Conservation (phyloP, 2,329 filamentous ascomycete genomes). For the Grosmannia serpens region DNA sequence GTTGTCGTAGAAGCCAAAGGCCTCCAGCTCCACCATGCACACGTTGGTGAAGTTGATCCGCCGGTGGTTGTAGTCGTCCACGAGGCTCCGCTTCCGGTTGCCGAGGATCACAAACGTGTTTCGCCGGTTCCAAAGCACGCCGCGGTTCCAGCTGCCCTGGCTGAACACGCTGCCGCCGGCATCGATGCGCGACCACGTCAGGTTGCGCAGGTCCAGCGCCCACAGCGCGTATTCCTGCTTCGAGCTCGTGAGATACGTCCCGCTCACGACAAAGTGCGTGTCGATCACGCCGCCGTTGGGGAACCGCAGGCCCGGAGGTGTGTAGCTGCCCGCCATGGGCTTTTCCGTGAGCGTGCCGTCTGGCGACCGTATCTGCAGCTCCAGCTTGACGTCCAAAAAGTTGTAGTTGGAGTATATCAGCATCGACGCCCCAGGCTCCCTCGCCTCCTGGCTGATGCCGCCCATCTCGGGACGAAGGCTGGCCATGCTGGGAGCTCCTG, state of each 20-base stretch:
- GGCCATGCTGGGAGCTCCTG: slow-evolving; percentile 27
- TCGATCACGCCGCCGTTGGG: slow-evolving; percentile 94
- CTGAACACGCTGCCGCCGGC: slow-evolving; percentile 89
- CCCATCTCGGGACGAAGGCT: slow-evolving; percentile 29
- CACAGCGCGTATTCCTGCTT: slow-evolving; percentile 97
- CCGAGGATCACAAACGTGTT: slow-evolving; percentile 95
- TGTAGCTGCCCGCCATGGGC: slow-evolving; percentile 76
- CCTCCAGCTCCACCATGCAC: slow-evolving; percentile 92
- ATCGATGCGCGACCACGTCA: slow-evolving; percentile 94
- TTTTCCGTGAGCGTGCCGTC: slow-evolving; percentile 80
- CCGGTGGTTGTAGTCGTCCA: slow-evolving; percentile 96
- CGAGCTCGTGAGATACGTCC: slow-evolving; percentile 92
- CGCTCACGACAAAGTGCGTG: slow-evolving; percentile 92
- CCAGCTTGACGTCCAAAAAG: slow-evolving; percentile 91
- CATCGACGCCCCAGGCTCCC: slow-evolving; percentile 60
- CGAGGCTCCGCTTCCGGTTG: slow-evolving; percentile 82
- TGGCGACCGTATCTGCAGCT: slow-evolving; percentile 75
- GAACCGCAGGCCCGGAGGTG: slow-evolving; percentile 85
- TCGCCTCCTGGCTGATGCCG: slow-evolving; percentile 40
- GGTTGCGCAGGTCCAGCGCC: slow-evolving; percentile 77
- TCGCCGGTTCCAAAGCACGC: slow-evolving; percentile 81
- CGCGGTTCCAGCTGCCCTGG: slow-evolving; percentile 95
- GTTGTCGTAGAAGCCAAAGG: slow-evolving; percentile 95
- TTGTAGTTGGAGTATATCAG: slow-evolving; percentile 99
- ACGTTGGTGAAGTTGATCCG: slow-evolving; percentile 96